These are phyloP conservation scores for Phytophthora uliginosa DNA, from an alignment of 352 stramenopile species.

Conservation along the genomic window DNA sequence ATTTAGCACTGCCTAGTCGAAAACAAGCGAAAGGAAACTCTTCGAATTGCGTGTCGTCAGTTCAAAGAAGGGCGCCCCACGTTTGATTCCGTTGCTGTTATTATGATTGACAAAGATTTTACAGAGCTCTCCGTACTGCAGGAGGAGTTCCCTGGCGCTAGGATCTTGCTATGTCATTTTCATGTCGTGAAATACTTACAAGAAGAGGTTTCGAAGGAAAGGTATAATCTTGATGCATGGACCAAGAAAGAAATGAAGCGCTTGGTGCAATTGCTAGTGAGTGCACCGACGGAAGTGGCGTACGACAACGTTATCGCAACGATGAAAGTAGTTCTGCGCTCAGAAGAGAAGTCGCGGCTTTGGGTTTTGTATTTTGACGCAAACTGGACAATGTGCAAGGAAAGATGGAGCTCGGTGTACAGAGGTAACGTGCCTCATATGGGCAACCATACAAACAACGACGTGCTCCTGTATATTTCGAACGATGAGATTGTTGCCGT, in stretches of 20 bases:
- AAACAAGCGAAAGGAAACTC: conserved; percentile 16
- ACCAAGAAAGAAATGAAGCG: conserved; percentile 16
- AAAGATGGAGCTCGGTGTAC: conserved; percentile 11
- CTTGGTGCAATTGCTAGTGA: conserved; percentile 9
- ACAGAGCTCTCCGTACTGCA: conserved; percentile 14
- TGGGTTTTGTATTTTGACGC: conserved; percentile 11
- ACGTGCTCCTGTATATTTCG: no score
- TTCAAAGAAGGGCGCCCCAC: conserved; percentile 6
- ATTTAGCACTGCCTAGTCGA: conserved; percentile 12
- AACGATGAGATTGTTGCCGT: no score
- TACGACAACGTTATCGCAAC: conserved; percentile 13
- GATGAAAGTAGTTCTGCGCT: conserved; percentile 19
- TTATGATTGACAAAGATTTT: conserved; percentile 27
- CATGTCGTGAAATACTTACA: conserved; percentile 23
- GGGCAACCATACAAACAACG: conserved; percentile 16
- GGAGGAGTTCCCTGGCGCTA: not conserved
- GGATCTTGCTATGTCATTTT: conserved; percentile 18
- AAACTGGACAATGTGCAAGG: conserved; percentile 18
- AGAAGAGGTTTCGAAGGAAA: conserved; percentile 1
- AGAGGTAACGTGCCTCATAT: conserved; percentile 10
- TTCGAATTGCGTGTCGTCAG: conserved; percentile 4
- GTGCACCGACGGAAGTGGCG: not conserved
- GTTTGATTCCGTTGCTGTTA: conserved; percentile 8
- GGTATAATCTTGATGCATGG: not conserved
- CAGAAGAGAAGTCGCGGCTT: not conserved